These are phyloP conservation scores for Miscanthus sacchariflorus DNA, from an alignment of 202 grass and related monocot genomes.

Conservation along the genomic window DNA sequence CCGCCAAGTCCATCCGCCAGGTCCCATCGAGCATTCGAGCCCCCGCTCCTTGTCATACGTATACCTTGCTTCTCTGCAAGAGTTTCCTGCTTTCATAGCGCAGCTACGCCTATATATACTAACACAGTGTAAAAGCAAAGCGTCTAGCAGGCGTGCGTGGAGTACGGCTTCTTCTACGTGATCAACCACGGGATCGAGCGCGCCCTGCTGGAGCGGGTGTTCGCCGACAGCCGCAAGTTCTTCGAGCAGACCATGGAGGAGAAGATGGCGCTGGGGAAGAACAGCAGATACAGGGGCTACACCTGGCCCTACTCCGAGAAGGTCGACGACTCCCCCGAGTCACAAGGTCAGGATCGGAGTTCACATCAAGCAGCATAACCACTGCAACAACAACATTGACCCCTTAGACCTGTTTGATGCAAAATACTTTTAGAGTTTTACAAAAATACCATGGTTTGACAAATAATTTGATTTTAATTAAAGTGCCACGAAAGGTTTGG, in stretches of 20 bases:
- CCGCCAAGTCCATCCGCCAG: conserved; percentile 11
- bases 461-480: too few species aligned
- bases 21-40: background rate
- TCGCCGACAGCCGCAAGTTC: conserved; percentile 58
- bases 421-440: too few species aligned
- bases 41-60: too few species aligned
- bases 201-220: conserved; percentile 25
- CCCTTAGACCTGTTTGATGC: too few species aligned
- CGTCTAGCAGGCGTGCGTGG: conserved; percentile 57
- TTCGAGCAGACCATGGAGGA: conserved; percentile 52
- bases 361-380: too few species aligned
- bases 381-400: too few species aligned
- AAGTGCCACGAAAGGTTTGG: too few species aligned
- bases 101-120: too few species aligned
- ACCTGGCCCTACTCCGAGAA: conserved; percentile 70
- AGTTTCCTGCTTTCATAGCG: too few species aligned
- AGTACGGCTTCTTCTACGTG: conserved; percentile 83
- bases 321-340: conserved; percentile 61
- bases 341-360: conserved; percentile 41
- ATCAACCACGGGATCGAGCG: conserved; percentile 64
- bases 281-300: conserved; percentile 54
- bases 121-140: background rate
- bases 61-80: too few species aligned
- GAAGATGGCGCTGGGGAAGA: conserved; percentile 59
- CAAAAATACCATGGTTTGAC: too few species aligned